Base-by-base conservation (phyloP, 345 rosid genomes). In the Crucihimalaya himalaica region DNA sequence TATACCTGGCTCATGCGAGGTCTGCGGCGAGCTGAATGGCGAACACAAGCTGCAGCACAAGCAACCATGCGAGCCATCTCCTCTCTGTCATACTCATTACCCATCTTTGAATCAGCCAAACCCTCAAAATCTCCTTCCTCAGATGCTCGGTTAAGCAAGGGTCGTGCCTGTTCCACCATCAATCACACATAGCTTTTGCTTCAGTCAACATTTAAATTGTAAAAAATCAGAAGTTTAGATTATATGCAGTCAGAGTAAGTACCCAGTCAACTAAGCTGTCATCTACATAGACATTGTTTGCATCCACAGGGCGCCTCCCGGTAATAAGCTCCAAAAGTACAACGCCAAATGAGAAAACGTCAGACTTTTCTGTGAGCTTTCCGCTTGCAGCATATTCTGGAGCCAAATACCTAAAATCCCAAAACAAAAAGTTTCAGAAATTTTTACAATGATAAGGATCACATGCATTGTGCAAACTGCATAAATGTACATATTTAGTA, bases 241-340 rank as follows among this genome's bases (percentile, higher is more conserved):
- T 65, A 34, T 54, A 5, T 13, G 20, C 21, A 72, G 69, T 6
- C 13, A 48, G 32, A 72, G 8, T 28, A 67, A 84, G 78, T 81
- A 91, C 97, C 97, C 97, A 92, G 55, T 92, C 96, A 19, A 92
- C 96, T 77, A 92, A 79, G 82, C 97, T 89, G 75, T 92, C 96
- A 40, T 92, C 93, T 78, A 81, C 79, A 82, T 64, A 82, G 71
- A 82, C 56, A 63, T 81, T 79, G 60, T 75, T 51, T 42, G 88
- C 32, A 79, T 91, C 93, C 63, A 92, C 95, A 46, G 97, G 96
- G 2, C 82, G 83, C 9, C 84, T 86, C 3, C 97, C 97, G 0
- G 93, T 89, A 20, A 91, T 87, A 66, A 91, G 59, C 83, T 92
- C 97, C 84, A 92, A 83, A 56, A 92, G 88, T 84, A 89, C 86